phyloP scores from a whole-genome alignment of 1,284 basidiomycete genomes.

The Meira nashicola region DNA sequence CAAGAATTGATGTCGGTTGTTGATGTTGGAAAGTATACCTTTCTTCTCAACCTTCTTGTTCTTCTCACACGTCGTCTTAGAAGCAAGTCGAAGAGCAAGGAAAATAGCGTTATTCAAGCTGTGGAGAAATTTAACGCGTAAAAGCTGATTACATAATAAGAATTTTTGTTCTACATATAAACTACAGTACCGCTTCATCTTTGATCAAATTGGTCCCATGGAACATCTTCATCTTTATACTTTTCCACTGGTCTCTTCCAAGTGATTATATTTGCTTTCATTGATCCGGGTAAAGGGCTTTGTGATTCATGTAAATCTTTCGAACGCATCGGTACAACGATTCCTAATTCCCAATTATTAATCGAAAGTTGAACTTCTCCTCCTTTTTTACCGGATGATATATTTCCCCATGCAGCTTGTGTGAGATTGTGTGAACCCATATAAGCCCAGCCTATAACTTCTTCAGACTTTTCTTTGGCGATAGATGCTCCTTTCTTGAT shows the following conservation, averaged over 20 bases:
- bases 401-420: conserved; percentile 46
- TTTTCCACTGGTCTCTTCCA: conserved; percentile 31
- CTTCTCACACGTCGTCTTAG: too few relatives aligned
- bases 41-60: too few relatives aligned
- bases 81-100: too few relatives aligned
- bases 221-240: conserved; percentile 24
- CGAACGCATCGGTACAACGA: conserved; percentile 33
- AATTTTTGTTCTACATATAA: too few relatives aligned
- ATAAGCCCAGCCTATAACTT: conserved; percentile 41
- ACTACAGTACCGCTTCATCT: too few relatives aligned
- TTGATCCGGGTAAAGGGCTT: conserved; percentile 16
- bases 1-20: neutral
- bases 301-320: conserved; percentile 16
- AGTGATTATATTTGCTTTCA: conserved; percentile 24
- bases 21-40: too few relatives aligned
- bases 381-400: conserved; percentile 16
- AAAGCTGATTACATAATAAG: too few relatives aligned
- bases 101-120: too few relatives aligned
- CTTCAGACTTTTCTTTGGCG: neutral
- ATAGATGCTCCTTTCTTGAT: conserved; percentile 5
- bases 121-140: too few relatives aligned
- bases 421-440: conserved; percentile 48
- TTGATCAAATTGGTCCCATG: conserved; percentile 23
- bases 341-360: conserved; percentile 47
- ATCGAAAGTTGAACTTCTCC: conserved; percentile 20